Percentiles rank a stretch among this genome's conserved stretches.
These are phyloP conservation scores for Umbelopsis sp. DNA, from an alignment of 192 early-diverging fungal genomes.

Conservation along the genomic window DNA sequence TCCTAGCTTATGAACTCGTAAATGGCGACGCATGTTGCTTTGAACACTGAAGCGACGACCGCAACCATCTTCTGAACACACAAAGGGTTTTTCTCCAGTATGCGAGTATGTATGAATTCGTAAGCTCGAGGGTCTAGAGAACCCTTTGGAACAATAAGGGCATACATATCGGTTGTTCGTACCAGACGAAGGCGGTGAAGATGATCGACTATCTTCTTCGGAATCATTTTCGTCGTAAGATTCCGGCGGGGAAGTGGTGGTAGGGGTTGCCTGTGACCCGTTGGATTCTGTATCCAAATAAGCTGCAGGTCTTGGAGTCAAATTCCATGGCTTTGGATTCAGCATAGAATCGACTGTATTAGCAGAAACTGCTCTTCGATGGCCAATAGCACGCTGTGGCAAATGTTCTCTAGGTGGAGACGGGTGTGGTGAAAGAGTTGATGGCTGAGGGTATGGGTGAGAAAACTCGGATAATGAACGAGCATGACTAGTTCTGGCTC, in stretches of 20 bases:
- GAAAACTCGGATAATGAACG: slow-evolving; percentile 10
- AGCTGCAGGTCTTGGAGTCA: slow-evolving; percentile 11
- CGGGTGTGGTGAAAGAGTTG: neutral
- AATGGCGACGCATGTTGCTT: slow-evolving; percentile 78
- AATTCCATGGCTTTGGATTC: neutral
- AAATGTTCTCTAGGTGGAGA: slow-evolving; percentile 2
- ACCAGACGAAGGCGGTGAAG: neutral
- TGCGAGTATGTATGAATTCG: slow-evolving; percentile 74
- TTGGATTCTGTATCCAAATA: no score
- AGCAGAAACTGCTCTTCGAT: slow-evolving; percentile 28
- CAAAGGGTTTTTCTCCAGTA: slow-evolving; percentile 77
- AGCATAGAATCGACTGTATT: slow-evolving; percentile 28
- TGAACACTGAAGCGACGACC: slow-evolving; percentile 69
- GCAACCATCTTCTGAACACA: slow-evolving; percentile 65
- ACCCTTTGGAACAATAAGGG: slow-evolving; percentile 61
- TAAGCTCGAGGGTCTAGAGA: slow-evolving; percentile 71
- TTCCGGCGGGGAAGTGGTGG: slow-evolving; percentile 6
- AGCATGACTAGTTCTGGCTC: neutral
- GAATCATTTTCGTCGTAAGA: neutral
- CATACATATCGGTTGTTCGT: slow-evolving; percentile 57
- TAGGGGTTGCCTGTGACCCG: neutral
- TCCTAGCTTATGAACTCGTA: slow-evolving; percentile 55
- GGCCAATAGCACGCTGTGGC: neutral
- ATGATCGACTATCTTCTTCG: slow-evolving; percentile 12
- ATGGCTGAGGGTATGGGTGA: slow-evolving; percentile 16